A percentile compares a stretch with the other conserved stretches of the same genome.
phyloP scores from a whole-genome alignment of 306 rosid species.

The Acacia confusa region DNA sequence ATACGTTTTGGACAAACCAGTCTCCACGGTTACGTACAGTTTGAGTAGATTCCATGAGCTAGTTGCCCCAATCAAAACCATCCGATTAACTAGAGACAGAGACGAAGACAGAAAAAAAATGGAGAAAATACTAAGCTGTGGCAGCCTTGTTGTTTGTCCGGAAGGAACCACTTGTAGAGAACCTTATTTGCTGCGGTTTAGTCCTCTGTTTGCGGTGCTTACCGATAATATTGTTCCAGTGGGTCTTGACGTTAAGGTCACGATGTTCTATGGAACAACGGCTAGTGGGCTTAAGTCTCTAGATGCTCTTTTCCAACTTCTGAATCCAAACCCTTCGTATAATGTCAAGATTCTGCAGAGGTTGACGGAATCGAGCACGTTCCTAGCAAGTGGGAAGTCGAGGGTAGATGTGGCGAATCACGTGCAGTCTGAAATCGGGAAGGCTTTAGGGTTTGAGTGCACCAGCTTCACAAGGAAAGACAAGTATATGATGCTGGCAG shows the following conservation, averaged over 20 bases:
- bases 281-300: conserved; percentile 58
- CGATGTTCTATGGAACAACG: conserved; percentile 70
- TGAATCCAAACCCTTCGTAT: conserved; percentile 61
- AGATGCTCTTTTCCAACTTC: conserved; percentile 46
- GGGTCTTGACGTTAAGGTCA: conserved; percentile 51
- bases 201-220: conserved; percentile 71
- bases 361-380: conserved; percentile 38
- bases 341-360: conserved; percentile 33
- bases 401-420: conserved; percentile 64
- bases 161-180: conserved; percentile 80
- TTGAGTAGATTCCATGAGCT: conserved; percentile 53
- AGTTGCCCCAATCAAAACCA: conserved; percentile 52
- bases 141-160: conserved; percentile 70
- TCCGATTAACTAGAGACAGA: conserved; percentile 53
- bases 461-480: conserved; percentile 64
- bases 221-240: conserved; percentile 64
- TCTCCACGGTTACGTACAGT: conserved; percentile 63
- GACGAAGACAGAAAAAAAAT: conserved; percentile 48
- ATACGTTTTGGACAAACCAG: conserved; percentile 35
- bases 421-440: conserved; percentile 58
- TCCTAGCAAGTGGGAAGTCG: conserved; percentile 47
- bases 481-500: conserved; percentile 65
- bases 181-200: conserved; percentile 70
- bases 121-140: conserved; percentile 42
- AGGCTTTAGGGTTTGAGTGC: conserved; percentile 54